A percentile compares a stretch with the other conserved stretches of the same genome.
Evolutionary conservation across 192 early-diverging fungal species (phyloP).

Genomic region (Coemansia sp.): DNA sequence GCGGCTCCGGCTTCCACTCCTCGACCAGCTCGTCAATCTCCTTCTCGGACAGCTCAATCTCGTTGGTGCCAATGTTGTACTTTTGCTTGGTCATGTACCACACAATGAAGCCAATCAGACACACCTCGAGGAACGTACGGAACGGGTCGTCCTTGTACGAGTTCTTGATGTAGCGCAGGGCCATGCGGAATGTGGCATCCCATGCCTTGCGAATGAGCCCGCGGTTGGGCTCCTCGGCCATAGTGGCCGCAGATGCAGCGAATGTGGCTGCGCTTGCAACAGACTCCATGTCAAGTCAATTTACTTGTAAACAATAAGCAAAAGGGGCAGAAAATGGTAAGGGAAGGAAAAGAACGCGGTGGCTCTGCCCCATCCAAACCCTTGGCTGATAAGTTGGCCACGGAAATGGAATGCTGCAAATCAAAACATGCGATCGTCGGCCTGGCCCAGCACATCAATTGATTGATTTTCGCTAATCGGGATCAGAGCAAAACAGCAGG

Average conservation of each 20-base stretch:
- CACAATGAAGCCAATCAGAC: conserved; percentile 81
- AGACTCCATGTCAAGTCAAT: conserved; percentile 22
- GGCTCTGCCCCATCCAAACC: too few relatives aligned
- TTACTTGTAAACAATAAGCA: conserved; percentile 2
- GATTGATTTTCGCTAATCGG: background rate
- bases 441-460: background rate
- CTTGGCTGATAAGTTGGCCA: background rate
- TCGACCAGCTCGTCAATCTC: conserved; percentile 93
- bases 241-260: background rate
- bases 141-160: conserved; percentile 95
- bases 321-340: background rate
- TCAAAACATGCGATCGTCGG: background rate
- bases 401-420: background rate
- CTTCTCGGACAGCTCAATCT: conserved; percentile 82
- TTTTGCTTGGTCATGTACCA: conserved; percentile 85
- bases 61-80: conserved; percentile 73
- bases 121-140: conserved; percentile 79
- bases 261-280: conserved; percentile 2
- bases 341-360: background rate
- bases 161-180: conserved; percentile 78
- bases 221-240: conserved; percentile 3
- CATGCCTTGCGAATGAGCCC: conserved; percentile 39
- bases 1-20: conserved; percentile 94
- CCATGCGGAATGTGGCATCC: conserved; percentile 60
- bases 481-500: background rate